These are phyloP conservation scores for Cystobasidiaceae sp. DNA, from an alignment of 1,284 basidiomycete genomes.

Conservation along the genomic window DNA sequence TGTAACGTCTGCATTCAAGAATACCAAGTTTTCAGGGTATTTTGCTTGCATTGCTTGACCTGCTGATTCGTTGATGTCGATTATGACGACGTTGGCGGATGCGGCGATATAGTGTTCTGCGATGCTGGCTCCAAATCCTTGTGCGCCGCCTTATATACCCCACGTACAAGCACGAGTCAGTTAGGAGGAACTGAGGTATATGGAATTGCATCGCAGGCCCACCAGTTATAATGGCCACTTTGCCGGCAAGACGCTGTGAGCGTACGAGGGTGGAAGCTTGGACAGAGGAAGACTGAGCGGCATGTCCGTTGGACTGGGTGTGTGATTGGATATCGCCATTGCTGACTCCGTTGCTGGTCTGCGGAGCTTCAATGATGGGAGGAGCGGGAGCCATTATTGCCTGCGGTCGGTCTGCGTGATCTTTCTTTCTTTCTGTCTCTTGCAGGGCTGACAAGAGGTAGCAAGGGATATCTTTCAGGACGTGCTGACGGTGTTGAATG, in stretches of 20 bases:
- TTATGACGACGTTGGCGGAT: not conserved
- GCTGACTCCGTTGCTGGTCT: not conserved
- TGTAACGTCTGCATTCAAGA: not conserved
- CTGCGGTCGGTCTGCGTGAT: not conserved
- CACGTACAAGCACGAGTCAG: not conserved
- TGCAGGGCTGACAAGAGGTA: no score
- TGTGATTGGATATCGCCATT: not conserved
- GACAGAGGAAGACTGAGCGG: not conserved
- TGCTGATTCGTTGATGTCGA: not conserved
- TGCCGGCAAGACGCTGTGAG: not conserved
- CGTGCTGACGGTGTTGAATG: no score
- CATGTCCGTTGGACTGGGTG: not conserved
- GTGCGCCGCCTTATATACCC: not conserved
- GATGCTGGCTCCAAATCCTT: not conserved
- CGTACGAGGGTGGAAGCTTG: not conserved
- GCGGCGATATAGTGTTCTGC: not conserved
- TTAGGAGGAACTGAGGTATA: not conserved
- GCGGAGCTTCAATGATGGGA: not conserved
- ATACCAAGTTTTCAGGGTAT: not conserved
- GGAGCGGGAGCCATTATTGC: not conserved
- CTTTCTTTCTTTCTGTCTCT: not conserved
- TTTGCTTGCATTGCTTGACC: not conserved
- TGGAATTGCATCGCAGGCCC: not conserved
- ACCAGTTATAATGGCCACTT: not conserved
- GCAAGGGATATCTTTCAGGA: no score